These are phyloP conservation scores for Schizophyllum commune DNA, from an alignment of 1,284 basidiomycete species.

Conservation along the genomic window DNA sequence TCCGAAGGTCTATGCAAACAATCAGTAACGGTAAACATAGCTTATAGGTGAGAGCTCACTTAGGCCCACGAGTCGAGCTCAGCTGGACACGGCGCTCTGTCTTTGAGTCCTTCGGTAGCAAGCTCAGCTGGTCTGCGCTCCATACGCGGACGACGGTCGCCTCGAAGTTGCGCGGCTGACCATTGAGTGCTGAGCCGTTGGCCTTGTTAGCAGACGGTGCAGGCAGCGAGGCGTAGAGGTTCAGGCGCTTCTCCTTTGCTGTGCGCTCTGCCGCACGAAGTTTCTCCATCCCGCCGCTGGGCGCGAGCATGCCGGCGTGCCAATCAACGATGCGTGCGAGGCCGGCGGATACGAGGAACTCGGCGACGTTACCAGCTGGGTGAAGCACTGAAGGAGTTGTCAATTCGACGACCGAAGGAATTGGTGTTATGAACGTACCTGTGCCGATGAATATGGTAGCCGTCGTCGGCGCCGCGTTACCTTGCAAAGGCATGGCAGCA, in stretches of 20 bases:
- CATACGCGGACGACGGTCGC: conserved; percentile 84
- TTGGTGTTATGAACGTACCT: conserved; percentile 38
- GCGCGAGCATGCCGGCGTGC: conserved; percentile 93
- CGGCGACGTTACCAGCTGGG: conserved; percentile 91
- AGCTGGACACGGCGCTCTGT: conserved; percentile 85
- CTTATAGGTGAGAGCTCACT: conserved; percentile 31
- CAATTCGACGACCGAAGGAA: conserved; percentile 1
- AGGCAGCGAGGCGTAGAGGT: conserved; percentile 65
- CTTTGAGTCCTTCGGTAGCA: conserved; percentile 64
- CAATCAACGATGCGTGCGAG: conserved; percentile 93
- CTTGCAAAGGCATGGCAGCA: conserved; percentile 76
- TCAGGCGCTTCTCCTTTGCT: conserved; percentile 79
- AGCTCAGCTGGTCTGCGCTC: conserved; percentile 87
- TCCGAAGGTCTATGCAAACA: conserved; percentile 61
- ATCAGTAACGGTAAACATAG: conserved; percentile 1
- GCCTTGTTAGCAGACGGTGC: conserved; percentile 32
- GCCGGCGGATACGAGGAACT: conserved; percentile 79
- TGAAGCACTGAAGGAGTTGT: conserved; percentile 56
- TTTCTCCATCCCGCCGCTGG: conserved; percentile 75
- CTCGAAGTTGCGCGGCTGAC: conserved; percentile 59
- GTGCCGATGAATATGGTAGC: conserved; percentile 87
- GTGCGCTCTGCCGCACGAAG: conserved; percentile 78
- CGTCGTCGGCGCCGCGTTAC: conserved; percentile 53
- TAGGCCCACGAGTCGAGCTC: conserved; percentile 84
- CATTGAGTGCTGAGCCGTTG: conserved; percentile 36